A percentile compares a stretch with the other conserved stretches of the same genome.
Conservation (phyloP, 208 protist species). For the Leishmania tropica region DNA sequence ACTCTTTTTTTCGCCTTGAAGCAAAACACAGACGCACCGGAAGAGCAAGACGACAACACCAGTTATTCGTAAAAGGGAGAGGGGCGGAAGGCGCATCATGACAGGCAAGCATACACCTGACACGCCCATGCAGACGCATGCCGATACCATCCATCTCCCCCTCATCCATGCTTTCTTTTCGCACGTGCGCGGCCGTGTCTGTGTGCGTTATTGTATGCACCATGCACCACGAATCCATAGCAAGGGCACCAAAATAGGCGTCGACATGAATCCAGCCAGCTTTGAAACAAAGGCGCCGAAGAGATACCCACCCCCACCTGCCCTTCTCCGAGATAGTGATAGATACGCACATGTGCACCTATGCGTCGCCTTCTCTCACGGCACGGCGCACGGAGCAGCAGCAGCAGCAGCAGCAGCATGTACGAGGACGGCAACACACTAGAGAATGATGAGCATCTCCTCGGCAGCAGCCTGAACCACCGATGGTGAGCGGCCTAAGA, state of each 20-base stretch:
- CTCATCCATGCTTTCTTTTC: not conserved
- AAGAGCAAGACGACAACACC: not conserved
- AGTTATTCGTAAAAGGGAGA: not conserved
- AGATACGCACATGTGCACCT: not conserved
- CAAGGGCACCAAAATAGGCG: not conserved
- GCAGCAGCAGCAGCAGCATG: not conserved
- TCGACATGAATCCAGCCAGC: not conserved
- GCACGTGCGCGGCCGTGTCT: not conserved
- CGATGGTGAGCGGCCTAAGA: conserved; percentile 32
- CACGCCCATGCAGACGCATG: not conserved
- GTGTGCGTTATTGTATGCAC: not conserved
- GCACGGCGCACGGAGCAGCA: not conserved
- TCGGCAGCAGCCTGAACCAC: conserved; percentile 54
- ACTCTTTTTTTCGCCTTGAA: not conserved
- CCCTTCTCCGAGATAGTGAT: not conserved
- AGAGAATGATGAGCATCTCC: conserved; percentile 45
- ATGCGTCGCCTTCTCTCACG: not conserved
- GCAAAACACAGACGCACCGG: not conserved
- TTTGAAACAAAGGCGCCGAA: not conserved
- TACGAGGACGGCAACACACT: not conserved
- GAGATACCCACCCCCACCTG: not conserved
- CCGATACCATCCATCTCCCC: not conserved
- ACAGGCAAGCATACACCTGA: not conserved
- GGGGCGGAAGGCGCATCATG: not conserved
- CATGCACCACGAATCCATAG: not conserved